A percentile compares a stretch with the other conserved stretches of the same genome.
Evolutionary conservation across 202 grass and related monocot genomes (phyloP).

Genomic region (Hordeum pubiflorum): DNA sequence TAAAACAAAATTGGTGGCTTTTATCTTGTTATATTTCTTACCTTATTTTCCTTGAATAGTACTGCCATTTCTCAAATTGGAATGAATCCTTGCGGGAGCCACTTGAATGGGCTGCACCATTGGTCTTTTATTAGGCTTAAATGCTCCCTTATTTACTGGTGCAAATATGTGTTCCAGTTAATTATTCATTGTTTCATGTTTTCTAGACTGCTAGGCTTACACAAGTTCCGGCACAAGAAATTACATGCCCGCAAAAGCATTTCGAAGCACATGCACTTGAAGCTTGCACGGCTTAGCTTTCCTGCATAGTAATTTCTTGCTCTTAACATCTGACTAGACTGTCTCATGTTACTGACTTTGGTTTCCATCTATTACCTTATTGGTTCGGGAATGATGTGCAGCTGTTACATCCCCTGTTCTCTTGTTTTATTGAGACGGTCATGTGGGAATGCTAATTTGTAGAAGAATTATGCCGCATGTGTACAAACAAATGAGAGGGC

Average conservation of each 20-base stretch:
- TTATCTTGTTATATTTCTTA: conserved; percentile 3
- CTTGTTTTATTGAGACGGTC: neutral
- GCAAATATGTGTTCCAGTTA: neutral
- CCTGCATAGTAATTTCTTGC: neutral
- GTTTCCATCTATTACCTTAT: neutral
- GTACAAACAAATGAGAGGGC: neutral
- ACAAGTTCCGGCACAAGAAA: neutral
- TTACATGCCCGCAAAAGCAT: neutral
- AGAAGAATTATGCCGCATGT: neutral
- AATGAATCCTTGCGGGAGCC: neutral
- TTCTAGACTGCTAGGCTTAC: neutral
- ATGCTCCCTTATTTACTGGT: neutral
- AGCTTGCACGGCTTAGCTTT: neutral
- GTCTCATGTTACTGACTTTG: neutral
- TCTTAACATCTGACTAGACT: conserved; percentile 1
- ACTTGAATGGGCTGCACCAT: neutral
- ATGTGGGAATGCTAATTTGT: neutral
- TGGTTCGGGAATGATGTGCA: neutral
- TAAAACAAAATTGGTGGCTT: neutral
- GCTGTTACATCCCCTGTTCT: neutral
- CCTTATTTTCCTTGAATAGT: neutral
- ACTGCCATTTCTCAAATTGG: neutral
- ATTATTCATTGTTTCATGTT: neutral
- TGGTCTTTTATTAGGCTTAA: neutral
- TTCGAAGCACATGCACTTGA: neutral